Conservation (phyloP, 306 rosid species). For the Fragaria iinumae region DNA sequence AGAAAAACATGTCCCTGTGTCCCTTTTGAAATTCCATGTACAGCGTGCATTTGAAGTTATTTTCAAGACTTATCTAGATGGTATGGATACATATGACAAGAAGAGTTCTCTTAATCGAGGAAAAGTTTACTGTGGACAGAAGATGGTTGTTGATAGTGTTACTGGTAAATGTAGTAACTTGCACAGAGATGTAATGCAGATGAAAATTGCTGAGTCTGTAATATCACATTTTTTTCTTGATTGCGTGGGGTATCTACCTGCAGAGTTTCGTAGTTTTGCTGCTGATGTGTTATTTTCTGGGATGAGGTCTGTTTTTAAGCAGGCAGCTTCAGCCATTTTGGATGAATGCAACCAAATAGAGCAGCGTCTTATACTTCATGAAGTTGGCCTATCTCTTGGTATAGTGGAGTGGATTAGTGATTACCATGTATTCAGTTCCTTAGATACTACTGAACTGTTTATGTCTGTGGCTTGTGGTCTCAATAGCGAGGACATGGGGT, state of each 20-base stretch:
- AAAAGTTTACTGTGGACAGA: constrained; percentile 32
- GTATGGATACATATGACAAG: constrained; percentile 32
- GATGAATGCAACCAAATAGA: constrained; percentile 58
- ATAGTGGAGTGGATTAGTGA: constrained; percentile 79
- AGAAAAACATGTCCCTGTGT: constrained; percentile 57
- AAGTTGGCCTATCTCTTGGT: constrained; percentile 75
- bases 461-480: constrained; percentile 34
- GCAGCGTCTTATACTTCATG: constrained; percentile 85
- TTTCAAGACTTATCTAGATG: constrained; percentile 50
- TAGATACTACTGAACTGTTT: constrained; percentile 24
- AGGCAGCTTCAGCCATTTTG: constrained; percentile 74
- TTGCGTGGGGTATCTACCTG: constrained; percentile 67
- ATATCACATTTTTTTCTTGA: constrained; percentile 71
- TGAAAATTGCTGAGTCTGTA: constrained; percentile 41
- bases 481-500: constrained; percentile 29
- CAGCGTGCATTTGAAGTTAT: constrained; percentile 70
- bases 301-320: constrained; percentile 65
- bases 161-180: constrained; percentile 40
- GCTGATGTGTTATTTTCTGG: constrained; percentile 75
- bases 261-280: constrained; percentile 66
- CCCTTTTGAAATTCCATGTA: constrained; percentile 75
- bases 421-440: constrained; percentile 49
- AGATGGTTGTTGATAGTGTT: constrained; percentile 25
- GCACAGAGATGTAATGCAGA: constrained; percentile 35
- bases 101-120: constrained; percentile 35